These are phyloP conservation scores for Tricharina praecox DNA, from an alignment of 495 filamentous ascomycete species.

Conservation along the genomic window DNA sequence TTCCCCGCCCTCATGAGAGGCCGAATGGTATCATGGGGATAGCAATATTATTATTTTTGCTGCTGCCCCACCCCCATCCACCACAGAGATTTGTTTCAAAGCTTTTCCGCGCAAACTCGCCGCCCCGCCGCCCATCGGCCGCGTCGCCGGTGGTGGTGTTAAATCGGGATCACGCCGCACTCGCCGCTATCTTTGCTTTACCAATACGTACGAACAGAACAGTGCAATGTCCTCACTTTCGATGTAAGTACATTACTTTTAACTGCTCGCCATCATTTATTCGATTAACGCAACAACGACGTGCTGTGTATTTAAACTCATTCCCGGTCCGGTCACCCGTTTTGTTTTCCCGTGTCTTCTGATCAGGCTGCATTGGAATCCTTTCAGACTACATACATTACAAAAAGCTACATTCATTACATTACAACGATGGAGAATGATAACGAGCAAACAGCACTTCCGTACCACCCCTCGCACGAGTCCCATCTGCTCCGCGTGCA, in stretches of 20 bases:
- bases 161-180: no score
- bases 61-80: no score
- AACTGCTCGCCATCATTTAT: background rate
- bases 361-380: background rate
- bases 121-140: no score
- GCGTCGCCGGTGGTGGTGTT: no score
- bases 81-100: no score
- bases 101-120: no score
- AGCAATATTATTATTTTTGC: no score
- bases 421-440: background rate
- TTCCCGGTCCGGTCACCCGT: background rate
- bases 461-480: background rate
- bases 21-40: no score
- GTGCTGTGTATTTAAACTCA: background rate
- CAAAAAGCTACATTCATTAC: no score
- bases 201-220: no score
- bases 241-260: background rate
- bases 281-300: background rate
- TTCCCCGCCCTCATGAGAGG: no score
- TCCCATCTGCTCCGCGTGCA: background rate
- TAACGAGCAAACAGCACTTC: background rate
- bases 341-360: background rate
- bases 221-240: background rate
- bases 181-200: no score
- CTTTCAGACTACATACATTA: background rate